Evolutionary conservation across 331 rosid species (phyloP).

Genomic region (Dryas integrifolia): DNA sequence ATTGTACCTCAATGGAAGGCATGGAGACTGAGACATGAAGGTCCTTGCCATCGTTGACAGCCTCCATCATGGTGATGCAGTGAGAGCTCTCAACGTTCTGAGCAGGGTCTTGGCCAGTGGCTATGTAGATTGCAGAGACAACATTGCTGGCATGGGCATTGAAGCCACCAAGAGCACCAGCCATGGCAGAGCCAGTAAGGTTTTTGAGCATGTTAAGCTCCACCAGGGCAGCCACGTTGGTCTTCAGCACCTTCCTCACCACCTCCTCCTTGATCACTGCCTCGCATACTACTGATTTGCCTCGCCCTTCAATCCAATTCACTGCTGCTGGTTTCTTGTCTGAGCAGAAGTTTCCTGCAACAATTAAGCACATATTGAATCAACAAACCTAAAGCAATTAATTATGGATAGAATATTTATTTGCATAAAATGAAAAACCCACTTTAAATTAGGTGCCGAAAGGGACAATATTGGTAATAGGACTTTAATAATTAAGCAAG

Average conservation of each 20-base stretch:
- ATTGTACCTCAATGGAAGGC: conserved; percentile 67
- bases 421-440: neutral
- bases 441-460: neutral
- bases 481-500: neutral
- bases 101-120: conserved; percentile 83
- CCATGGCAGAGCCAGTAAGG: conserved; percentile 61
- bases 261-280: conserved; percentile 50
- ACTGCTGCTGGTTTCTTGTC: conserved; percentile 70
- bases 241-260: conserved; percentile 58
- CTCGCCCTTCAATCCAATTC: conserved; percentile 78
- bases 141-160: conserved; percentile 74
- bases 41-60: conserved; percentile 53
- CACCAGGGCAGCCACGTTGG: conserved; percentile 47
- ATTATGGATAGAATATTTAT: no score
- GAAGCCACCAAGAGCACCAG: conserved; percentile 73
- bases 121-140: conserved; percentile 57
- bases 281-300: conserved; percentile 66
- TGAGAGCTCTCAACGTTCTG: conserved; percentile 74
- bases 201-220: conserved; percentile 79
- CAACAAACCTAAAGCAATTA: neutral
- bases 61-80: conserved; percentile 71
- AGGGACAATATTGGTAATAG: neutral
- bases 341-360: conserved; percentile 57
- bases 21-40: conserved; percentile 66
- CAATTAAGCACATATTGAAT: neutral